Evolutionary conservation across 768 basidiomycete genomes (phyloP).

Genomic region (Pisolithus tinctorius): DNA sequence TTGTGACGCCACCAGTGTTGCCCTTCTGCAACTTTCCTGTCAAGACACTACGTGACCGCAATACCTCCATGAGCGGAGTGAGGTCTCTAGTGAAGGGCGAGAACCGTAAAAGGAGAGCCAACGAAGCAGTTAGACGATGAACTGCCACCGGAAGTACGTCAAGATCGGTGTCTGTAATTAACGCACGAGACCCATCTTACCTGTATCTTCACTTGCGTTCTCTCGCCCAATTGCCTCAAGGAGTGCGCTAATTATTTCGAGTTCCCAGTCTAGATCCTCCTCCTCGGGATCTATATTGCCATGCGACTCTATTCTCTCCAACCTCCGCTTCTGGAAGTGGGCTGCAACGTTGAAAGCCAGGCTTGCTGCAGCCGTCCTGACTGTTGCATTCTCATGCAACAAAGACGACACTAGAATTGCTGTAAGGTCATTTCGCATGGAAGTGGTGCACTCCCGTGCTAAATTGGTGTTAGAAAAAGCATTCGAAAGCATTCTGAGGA

Average conservation of each 20-base stretch:
- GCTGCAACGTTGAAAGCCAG: constrained; percentile 72
- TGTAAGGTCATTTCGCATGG: constrained; percentile 34
- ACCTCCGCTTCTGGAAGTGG: constrained; percentile 54
- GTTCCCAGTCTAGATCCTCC: constrained; percentile 77
- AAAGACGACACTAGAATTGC: constrained; percentile 58
- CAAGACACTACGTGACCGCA: constrained; percentile 54
- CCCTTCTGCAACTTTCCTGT: constrained; percentile 44
- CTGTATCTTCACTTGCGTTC: constrained; percentile 68
- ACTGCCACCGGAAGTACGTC: constrained; percentile 37
- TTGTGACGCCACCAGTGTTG: constrained; percentile 45
- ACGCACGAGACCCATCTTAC: constrained; percentile 37
- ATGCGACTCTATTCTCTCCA: constrained; percentile 33
- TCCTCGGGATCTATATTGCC: constrained; percentile 37
- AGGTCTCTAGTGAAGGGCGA: constrained; percentile 65
- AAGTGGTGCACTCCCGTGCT: constrained; percentile 34
- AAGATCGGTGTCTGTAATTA: not conserved
- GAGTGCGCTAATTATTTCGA: constrained; percentile 79
- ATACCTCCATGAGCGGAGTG: constrained; percentile 56
- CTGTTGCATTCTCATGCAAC: constrained; percentile 57
- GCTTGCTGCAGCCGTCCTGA: constrained; percentile 77
- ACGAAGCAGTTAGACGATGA: constrained; percentile 72
- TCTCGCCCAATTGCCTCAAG: constrained; percentile 73
- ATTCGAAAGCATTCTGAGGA: constrained; percentile 65
- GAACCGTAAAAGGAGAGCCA: constrained; percentile 69
- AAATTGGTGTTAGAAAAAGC: constrained; percentile 43